phyloP scores from a whole-genome alignment of 1,284 basidiomycete genomes.

The Naganishia sp. region DNA sequence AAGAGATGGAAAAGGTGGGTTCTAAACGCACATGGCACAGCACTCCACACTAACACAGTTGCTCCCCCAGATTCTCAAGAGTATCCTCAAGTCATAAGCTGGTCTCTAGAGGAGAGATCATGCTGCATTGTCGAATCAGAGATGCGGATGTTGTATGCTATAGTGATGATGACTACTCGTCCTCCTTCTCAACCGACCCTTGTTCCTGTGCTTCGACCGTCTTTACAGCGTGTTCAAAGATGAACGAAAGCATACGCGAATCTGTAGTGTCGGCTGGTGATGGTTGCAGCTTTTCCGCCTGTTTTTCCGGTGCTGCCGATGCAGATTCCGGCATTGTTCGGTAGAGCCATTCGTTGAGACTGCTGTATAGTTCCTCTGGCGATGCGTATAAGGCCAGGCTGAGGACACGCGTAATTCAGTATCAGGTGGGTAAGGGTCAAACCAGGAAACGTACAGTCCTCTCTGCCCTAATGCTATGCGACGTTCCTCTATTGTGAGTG shows the following conservation, averaged over 20 bases:
- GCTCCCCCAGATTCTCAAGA: slow-evolving; percentile 16
- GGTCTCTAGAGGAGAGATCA: neutral
- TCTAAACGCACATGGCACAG: neutral
- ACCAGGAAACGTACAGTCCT: slow-evolving; percentile 28
- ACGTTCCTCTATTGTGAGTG: slow-evolving; percentile 32
- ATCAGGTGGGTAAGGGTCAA: neutral
- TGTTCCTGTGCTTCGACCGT: slow-evolving; percentile 23
- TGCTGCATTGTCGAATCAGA: neutral
- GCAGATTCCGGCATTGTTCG: slow-evolving; percentile 25
- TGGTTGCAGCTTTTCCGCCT: neutral
- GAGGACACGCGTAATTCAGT: neutral
- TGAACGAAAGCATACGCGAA: slow-evolving; percentile 18
- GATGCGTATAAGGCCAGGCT: slow-evolving; percentile 27
- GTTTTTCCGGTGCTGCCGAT: neutral
- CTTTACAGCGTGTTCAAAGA: slow-evolving; percentile 27
- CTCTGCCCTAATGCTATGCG: slow-evolving; percentile 30
- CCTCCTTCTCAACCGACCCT: slow-evolving; percentile 20
- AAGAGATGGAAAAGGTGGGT: slow-evolving; percentile 81
- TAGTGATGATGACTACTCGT: slow-evolving; percentile 13
- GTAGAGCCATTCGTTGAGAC: slow-evolving; percentile 26
- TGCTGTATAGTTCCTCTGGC: slow-evolving; percentile 24
- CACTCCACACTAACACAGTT: neutral
- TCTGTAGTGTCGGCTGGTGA: slow-evolving; percentile 6
- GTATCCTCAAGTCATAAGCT: slow-evolving; percentile 16
- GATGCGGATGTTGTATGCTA: slow-evolving; percentile 27